These are phyloP conservation scores for Geotrichum phurueaensis DNA, from an alignment of 1,139 yeast genomes.

Conservation along the genomic window DNA sequence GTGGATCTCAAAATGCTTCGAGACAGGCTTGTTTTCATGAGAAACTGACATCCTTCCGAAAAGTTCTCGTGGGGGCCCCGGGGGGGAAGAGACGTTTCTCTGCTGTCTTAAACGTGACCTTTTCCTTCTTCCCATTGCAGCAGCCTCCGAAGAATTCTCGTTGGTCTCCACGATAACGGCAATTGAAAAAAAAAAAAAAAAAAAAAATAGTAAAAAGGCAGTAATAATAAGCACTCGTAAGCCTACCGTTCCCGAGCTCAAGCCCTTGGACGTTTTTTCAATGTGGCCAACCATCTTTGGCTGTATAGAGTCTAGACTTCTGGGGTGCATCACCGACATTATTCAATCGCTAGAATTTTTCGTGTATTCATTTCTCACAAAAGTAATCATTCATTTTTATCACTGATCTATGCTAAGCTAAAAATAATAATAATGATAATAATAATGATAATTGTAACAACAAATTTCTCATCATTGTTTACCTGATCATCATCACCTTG, in stretches of 20 bases:
- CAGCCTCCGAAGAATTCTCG: not conserved
- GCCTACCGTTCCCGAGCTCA: no score
- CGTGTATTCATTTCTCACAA: no score
- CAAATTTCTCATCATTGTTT: constrained; percentile 2
- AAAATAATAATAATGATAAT: not conserved
- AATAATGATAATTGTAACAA: not conserved
- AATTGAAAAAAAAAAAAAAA: not conserved
- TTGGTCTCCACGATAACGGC: not conserved
- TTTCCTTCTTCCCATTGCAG: not conserved
- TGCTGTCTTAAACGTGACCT: not conserved
- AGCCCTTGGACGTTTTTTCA: no score
- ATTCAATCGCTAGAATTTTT: no score
- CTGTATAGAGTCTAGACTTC: no score
- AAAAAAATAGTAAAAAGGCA: not conserved
- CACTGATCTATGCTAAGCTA: no score
- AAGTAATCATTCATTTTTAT: no score
- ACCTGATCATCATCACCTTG: constrained; percentile 43
- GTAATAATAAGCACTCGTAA: no score
- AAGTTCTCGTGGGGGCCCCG: not conserved
- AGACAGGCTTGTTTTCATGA: no score
- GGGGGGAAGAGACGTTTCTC: not conserved
- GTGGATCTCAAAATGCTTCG: not conserved
- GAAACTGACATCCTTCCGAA: not conserved
- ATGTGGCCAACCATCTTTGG: no score
- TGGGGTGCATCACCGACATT: no score